Conservation (phyloP, 331 rosid species). For the Cucumis variabilis region DNA sequence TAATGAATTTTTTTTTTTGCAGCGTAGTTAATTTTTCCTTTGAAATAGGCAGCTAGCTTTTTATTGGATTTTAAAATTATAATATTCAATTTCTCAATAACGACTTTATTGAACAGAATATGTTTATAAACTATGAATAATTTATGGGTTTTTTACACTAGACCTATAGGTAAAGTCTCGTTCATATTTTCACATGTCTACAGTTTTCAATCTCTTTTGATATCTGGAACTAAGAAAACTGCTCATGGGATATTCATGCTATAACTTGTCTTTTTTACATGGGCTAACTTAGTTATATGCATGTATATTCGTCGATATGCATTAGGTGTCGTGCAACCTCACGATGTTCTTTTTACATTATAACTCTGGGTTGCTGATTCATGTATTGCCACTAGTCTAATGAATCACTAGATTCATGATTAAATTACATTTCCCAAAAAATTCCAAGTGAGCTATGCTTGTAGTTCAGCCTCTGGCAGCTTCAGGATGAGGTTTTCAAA, state of each 20-base stretch:
- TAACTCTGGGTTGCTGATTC: too few relatives aligned
- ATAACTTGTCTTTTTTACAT: not conserved
- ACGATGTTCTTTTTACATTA: not conserved
- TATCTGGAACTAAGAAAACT: constrained; percentile 2
- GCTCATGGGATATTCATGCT: not conserved
- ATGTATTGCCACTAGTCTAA: too few relatives aligned
- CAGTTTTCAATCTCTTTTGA: constrained; percentile 8
- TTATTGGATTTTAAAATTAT: too few relatives aligned
- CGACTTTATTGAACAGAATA: too few relatives aligned
- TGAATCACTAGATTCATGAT: too few relatives aligned
- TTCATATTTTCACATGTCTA: not conserved
- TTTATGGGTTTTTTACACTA: too few relatives aligned
- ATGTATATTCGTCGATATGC: not conserved
- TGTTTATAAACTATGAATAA: too few relatives aligned
- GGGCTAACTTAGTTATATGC: not conserved
- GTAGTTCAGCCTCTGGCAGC: too few relatives aligned
- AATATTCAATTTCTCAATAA: too few relatives aligned
- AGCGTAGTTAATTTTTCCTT: constrained; percentile 42
- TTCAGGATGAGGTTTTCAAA: too few relatives aligned
- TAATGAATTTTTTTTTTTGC: constrained; percentile 9
- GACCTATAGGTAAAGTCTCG: constrained; percentile 67
- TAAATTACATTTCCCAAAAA: too few relatives aligned
- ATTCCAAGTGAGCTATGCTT: too few relatives aligned
- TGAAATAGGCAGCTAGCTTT: constrained; percentile 83
- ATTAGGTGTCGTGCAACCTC: not conserved